Percentiles rank a stretch among this genome's conserved stretches.
phyloP scores from a whole-genome alignment of 2,329 filamentous ascomycete species.

The Alternaria brassicicola region DNA sequence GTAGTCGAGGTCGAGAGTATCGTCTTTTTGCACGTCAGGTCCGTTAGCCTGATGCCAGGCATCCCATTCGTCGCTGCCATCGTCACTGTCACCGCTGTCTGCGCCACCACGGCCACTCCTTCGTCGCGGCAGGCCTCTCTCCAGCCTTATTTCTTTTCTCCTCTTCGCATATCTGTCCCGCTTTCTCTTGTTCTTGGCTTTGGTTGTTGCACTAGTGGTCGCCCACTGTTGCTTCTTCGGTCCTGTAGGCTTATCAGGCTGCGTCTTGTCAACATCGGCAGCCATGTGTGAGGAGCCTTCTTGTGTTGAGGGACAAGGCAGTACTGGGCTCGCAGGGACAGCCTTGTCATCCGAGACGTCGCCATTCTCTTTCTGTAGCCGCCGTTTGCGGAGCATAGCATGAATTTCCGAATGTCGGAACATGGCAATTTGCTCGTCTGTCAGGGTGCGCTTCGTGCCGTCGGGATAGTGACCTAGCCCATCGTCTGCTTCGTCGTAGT shows the following conservation, averaged over 20 bases:
- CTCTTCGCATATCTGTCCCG: constrained; percentile 33
- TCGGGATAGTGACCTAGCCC: constrained; percentile 84
- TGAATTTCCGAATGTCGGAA: constrained; percentile 90
- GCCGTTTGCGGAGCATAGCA: constrained; percentile 59
- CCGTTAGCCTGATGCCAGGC: constrained; percentile 54
- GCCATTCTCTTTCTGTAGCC: constrained; percentile 29
- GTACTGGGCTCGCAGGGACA: not conserved
- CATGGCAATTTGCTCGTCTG: constrained; percentile 87
- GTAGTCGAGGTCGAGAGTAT: constrained; percentile 57
- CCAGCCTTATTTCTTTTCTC: constrained; percentile 29
- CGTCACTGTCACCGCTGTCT: constrained; percentile 28
- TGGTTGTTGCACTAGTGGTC: constrained; percentile 32
- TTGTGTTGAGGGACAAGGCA: not conserved
- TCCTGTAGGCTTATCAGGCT: constrained; percentile 22
- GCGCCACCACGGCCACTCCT: constrained; percentile 14
- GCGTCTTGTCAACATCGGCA: constrained; percentile 17
- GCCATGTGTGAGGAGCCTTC: not conserved
- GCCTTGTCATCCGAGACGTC: constrained; percentile 19
- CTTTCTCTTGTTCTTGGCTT: constrained; percentile 33
- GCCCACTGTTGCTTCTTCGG: constrained; percentile 37
- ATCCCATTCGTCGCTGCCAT: constrained; percentile 51
- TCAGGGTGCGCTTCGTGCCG: constrained; percentile 85
- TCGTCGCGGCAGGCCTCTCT: constrained; percentile 17
- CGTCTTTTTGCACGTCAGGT: constrained; percentile 50
- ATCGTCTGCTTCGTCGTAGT: constrained; percentile 62